Conservation (phyloP, 129 eudicot species). For the Ambrosia trifida region DNA sequence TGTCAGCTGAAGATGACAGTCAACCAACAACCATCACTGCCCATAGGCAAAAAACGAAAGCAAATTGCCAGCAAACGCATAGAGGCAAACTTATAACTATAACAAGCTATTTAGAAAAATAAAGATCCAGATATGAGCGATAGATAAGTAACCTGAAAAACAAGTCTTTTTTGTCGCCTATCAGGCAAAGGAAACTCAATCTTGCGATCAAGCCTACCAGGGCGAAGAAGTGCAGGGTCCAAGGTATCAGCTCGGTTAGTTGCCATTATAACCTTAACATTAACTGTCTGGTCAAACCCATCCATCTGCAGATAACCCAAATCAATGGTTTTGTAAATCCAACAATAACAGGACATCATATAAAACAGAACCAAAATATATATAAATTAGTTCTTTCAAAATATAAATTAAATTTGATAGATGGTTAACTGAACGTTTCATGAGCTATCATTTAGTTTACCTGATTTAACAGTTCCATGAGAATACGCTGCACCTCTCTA, state of each 20-base stretch:
- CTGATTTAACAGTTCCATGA: constrained; percentile 90
- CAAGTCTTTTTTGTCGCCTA: constrained; percentile 66
- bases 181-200: constrained; percentile 87
- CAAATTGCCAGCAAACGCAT: not conserved
- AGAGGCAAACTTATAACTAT: not conserved
- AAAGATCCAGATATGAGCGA: not conserved
- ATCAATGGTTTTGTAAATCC: constrained; percentile 14
- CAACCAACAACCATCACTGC: not conserved
- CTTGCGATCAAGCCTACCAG: constrained; percentile 81
- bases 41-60: not conserved
- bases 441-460: constrained; percentile 24
- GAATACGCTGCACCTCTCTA: constrained; percentile 87
- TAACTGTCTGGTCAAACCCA: constrained; percentile 87
- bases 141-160: constrained; percentile 37
- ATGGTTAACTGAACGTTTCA: not conserved
- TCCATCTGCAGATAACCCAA: constrained; percentile 62
- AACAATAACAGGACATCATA: not conserved
- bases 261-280: constrained; percentile 87
- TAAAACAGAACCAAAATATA: not conserved
- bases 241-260: constrained; percentile 74
- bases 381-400: not conserved
- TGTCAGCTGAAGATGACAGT: not conserved
- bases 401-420: not conserved
- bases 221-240: constrained; percentile 77
- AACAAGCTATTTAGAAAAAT: not conserved